phyloP scores from a whole-genome alignment of 208 protist species.

The Phytomonas sp. region DNA sequence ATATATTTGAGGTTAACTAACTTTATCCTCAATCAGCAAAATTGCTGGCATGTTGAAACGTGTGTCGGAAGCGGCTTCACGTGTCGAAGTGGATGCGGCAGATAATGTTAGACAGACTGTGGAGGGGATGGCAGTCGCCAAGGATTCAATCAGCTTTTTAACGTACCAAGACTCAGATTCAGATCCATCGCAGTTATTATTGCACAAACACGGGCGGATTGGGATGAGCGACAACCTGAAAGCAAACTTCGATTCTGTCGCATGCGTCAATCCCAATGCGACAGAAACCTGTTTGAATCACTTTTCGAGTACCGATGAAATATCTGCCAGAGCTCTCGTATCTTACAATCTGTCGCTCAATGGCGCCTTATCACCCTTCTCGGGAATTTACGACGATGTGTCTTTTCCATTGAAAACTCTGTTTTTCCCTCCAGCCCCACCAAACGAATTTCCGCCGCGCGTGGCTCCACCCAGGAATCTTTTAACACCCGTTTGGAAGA shows the following conservation, averaged over 20 bases:
- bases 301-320: neutral
- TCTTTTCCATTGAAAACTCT: conserved; percentile 52
- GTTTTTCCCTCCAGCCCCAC: conserved; percentile 56
- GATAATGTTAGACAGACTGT: neutral
- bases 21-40: conserved; percentile 5
- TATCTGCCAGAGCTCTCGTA: neutral
- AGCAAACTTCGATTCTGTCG: neutral
- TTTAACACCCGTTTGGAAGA: conserved; percentile 29
- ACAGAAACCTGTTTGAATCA: neutral
- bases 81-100: conserved; percentile 14
- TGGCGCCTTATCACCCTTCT: conserved; percentile 14
- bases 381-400: conserved; percentile 54
- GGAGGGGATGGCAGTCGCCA: neutral
- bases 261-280: neutral
- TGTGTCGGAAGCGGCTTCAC: conserved; percentile 12
- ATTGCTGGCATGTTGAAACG: conserved; percentile 16
- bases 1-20: neutral
- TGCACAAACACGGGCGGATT: neutral
- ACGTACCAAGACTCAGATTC: neutral
- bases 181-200: neutral
- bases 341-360: neutral
- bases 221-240: neutral
- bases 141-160: neutral
- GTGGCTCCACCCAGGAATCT: neutral
- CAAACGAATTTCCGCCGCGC: conserved; percentile 30